Base-by-base conservation (phyloP, 2,329 filamentous ascomycete genomes). In the Daldinia eschscholtzii region DNA sequence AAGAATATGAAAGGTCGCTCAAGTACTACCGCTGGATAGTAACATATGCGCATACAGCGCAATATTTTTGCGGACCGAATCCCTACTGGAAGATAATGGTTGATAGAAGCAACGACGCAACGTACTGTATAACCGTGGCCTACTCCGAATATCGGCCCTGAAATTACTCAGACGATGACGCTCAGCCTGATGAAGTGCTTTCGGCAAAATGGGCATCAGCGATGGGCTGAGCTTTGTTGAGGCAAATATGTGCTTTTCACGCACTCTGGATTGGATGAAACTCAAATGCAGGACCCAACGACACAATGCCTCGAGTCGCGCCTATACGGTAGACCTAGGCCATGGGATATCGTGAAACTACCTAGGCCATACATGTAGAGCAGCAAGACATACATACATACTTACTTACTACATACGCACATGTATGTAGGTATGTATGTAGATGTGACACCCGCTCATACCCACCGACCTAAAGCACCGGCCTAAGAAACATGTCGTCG, bases 401-500 rank as follows among this genome's bases (percentile, higher is more conserved):
- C 20, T 2, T 37, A 23, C 20, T 2, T 23, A 23, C 20, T 23
- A 55, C 41, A 46, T 48, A 35, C 41, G 13, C 13, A 56, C 18
- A 41, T 35, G 33, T 35, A 35, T 48, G 15, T 5, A 48, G 20
- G 23, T 48, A 48, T 30, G 37, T 57, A 57, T 57, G 20, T 48
- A 42, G 57, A 61, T 55, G 61, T 67, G 37, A 58, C 58, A 57
- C 60, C 58, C 42, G 66, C 60, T 15, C 37, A 57, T 67, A 64
- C 55, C 68, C 65, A 62, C 60, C 68, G 65, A 62, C 59, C 55
- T 35, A 35, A 30, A 30, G 23, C 4, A 50, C 46, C 23, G 44
- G 6, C 61, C 57, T 57, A 67, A 70, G 46, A 66, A 55, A 46
- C 58, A 37, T 73, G 67, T 73, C 66, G 61, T 74, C 70, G 65